Evolutionary conservation across 2,329 filamentous ascomycete genomes (phyloP).

Genomic region (Ascochyta lentis): DNA sequence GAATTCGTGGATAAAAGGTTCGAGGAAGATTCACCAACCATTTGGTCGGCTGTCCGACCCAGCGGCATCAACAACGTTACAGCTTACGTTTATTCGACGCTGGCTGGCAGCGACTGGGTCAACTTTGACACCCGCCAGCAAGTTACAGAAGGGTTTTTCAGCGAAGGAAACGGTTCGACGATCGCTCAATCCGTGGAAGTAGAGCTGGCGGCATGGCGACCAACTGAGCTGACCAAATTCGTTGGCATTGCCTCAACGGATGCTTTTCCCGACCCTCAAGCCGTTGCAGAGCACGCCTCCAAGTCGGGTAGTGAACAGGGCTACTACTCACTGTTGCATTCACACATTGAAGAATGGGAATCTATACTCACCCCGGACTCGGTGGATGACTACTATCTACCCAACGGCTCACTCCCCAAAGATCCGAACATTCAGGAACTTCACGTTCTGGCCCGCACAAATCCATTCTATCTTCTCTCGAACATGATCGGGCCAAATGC

Average conservation of each 20-base stretch:
- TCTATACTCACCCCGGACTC: constrained; percentile 65
- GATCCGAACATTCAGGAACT: constrained; percentile 64
- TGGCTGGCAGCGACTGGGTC: constrained; percentile 55
- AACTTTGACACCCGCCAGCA: constrained; percentile 53
- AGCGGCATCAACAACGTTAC: constrained; percentile 67
- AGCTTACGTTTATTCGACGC: constrained; percentile 63
- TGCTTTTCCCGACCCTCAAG: constrained; percentile 66
- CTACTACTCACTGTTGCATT: constrained; percentile 60
- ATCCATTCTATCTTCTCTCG: constrained; percentile 64
- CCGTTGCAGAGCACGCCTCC: constrained; percentile 63
- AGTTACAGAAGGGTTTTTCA: constrained; percentile 58
- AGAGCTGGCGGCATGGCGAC: constrained; percentile 59
- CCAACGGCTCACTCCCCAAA: constrained; percentile 62
- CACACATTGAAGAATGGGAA: constrained; percentile 69
- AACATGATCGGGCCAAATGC: constrained; percentile 63
- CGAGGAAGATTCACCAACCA: constrained; percentile 59
- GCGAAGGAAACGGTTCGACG: constrained; percentile 64
- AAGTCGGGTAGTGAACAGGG: constrained; percentile 59
- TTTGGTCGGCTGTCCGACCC: constrained; percentile 71
- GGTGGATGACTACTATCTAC: constrained; percentile 68
- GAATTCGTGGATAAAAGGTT: constrained; percentile 64
- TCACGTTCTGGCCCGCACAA: constrained; percentile 62
- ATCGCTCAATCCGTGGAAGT: constrained; percentile 68
- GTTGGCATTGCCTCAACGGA: constrained; percentile 73
- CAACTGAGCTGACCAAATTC: constrained; percentile 68